These are phyloP conservation scores for Pichia deserticola DNA, from an alignment of 805 yeast genomes.

Conservation along the genomic window DNA sequence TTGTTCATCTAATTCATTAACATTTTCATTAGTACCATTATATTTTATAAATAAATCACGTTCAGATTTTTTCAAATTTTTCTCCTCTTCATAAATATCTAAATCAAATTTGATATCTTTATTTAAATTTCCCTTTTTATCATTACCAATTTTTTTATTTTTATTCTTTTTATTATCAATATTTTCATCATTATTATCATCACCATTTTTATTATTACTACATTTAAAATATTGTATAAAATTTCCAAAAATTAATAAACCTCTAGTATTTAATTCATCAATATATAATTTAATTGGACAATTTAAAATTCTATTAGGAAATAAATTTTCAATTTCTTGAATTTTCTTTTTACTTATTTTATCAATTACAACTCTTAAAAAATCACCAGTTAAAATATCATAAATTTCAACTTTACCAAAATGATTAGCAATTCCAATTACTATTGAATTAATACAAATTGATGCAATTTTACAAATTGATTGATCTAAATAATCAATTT, in stretches of 20 bases:
- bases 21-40: conserved; percentile 31
- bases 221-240: conserved; percentile 40
- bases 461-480: conserved; percentile 24
- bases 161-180: conserved; percentile 12
- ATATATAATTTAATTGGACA: conserved; percentile 6
- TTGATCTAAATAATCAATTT: conserved; percentile 7
- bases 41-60: conserved; percentile 32
- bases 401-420: conserved; percentile 37
- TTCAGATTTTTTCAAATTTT: conserved; percentile 20
- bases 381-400: conserved; percentile 37
- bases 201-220: conserved; percentile 29
- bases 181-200: background rate
- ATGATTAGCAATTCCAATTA: conserved; percentile 33
- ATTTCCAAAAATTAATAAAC: conserved; percentile 36
- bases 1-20: conserved; percentile 29
- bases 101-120: conserved; percentile 29
- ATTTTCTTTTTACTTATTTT: conserved; percentile 16
- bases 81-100: conserved; percentile 21
- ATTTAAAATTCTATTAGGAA: conserved; percentile 1
- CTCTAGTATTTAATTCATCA: conserved; percentile 23
- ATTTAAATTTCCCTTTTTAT: conserved; percentile 17
- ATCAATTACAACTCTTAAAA: conserved; percentile 25
- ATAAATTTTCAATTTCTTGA: conserved; percentile 9
- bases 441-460: conserved; percentile 22
- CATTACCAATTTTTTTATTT: conserved; percentile 5